Evolutionary conservation across 345 rosid species (phyloP).

Genomic region (Eucalyptus paniculata): DNA sequence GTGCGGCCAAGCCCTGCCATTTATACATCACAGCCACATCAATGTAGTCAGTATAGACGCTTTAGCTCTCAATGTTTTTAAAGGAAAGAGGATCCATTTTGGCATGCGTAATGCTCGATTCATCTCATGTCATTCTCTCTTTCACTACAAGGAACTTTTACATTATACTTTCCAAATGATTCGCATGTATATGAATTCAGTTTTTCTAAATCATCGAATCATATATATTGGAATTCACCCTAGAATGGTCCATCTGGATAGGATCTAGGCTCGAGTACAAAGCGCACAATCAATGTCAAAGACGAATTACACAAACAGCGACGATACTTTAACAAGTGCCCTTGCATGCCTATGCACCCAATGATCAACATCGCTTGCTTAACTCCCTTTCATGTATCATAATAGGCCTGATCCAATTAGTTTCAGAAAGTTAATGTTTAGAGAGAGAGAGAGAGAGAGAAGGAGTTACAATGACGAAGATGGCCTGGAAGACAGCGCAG

Average conservation of each 20-base stretch:
- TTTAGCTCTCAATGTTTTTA: neutral
- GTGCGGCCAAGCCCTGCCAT: constrained; percentile 54
- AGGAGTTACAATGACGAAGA: constrained; percentile 64
- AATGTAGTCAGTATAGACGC: neutral
- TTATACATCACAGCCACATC: neutral
- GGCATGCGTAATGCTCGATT: neutral
- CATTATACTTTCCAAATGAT: neutral
- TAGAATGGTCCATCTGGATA: neutral
- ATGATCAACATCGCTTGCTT: neutral
- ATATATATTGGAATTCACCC: neutral
- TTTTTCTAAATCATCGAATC: neutral
- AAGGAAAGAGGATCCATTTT: neutral
- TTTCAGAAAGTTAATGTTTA: neutral
- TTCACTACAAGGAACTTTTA: neutral
- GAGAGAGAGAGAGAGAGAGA: neutral
- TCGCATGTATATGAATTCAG: fast-evolving
- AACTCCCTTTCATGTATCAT: neutral
- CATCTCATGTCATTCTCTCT: too few species aligned
- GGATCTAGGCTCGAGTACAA: neutral
- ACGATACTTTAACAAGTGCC: neutral
- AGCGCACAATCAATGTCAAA: neutral
- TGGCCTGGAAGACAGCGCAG: constrained; percentile 79
- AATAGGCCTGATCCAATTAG: neutral
- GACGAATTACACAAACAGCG: neutral
- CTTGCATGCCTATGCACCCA: neutral